Evolutionary conservation across 495 filamentous ascomycete species (phyloP), one percentile per base, ranked within the genome.

Genomic region (Penicillium silybi): DNA sequence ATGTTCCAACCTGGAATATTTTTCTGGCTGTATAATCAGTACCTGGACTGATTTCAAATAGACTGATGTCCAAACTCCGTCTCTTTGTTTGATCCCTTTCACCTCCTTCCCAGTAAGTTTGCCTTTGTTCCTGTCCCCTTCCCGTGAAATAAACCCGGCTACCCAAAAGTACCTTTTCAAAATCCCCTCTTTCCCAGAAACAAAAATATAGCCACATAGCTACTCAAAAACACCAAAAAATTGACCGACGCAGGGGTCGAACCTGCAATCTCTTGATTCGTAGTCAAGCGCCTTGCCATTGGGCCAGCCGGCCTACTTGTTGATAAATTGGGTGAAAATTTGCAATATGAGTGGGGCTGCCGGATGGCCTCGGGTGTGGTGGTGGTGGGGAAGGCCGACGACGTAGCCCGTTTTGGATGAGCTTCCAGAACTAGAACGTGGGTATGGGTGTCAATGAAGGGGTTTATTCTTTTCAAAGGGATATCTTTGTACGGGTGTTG

Each of bases 201-300:
- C 22, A 23, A 23, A 23, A 23, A 23, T 23, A 23, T 3, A 23
- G 22, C 22, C 22, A 23, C 22, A 23, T 23, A 23, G 22, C 10
- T 13, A 11, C 29, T 5, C 16, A 18, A 39, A 17, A 39, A 19
- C 16, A 39, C 16, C 37, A 66, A 65, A 59, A 56, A 9, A 47
- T 35, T 71, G 70, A 73, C 71, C 67, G 66, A 73, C 65, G 70
- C 70, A 68, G 71, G 68, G 64, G 56, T 70, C 63, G 62, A 68
- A 64, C 71, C 70, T 74, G 71, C 71, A 80, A 80, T 80, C 78
- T 80, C 74, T 80, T 80, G 78, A 80, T 80, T 81, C 81, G 81
- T 84, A 84, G 81, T 84, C 81, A 84, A 84, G 79, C 80, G 80
- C 80, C 81, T 84, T 84, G 76, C 81, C 81, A 84, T 84, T 84